A percentile compares a stretch with the other conserved stretches of the same genome.
Conservation (phyloP, 2,329 filamentous ascomycete genomes). For the Thyridium curvatum region DNA sequence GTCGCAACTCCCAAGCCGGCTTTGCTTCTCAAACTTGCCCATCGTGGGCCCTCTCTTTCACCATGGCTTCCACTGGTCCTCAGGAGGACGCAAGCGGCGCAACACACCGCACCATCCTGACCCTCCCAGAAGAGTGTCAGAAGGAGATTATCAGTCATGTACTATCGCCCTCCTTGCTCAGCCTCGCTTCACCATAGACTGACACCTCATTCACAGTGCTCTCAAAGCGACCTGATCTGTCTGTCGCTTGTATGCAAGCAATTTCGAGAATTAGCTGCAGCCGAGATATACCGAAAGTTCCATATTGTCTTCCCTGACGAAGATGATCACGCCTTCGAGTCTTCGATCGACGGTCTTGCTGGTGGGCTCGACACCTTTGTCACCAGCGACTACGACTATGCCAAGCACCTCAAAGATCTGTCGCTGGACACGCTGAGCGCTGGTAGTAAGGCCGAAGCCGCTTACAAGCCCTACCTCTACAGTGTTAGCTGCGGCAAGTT, state of each 20-base stretch:
- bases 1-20: too few relatives aligned
- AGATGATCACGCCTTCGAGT: slow-evolving; percentile 44
- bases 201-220: slow-evolving; percentile 31
- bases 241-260: slow-evolving; percentile 52
- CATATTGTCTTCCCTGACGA: slow-evolving; percentile 56
- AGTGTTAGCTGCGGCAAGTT: slow-evolving; percentile 55
- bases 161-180: slow-evolving; percentile 7
- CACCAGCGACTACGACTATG: slow-evolving; percentile 59
- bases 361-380: slow-evolving; percentile 54
- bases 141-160: slow-evolving; percentile 42
- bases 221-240: slow-evolving; percentile 46
- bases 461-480: slow-evolving; percentile 49
- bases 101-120: slow-evolving; percentile 25
- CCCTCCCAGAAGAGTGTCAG: slow-evolving; percentile 41
- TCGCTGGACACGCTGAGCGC: slow-evolving; percentile 48
- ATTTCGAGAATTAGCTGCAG: slow-evolving; percentile 51
- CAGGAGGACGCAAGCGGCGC: slow-evolving; percentile 1
- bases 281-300: slow-evolving; percentile 53
- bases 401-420: slow-evolving; percentile 48
- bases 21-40: too few relatives aligned
- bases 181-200: slow-evolving; percentile 2
- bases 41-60: slow-evolving; percentile 2
- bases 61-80: slow-evolving; percentile 25
- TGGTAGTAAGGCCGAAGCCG: slow-evolving; percentile 44
- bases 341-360: slow-evolving; percentile 50